phyloP scores from a whole-genome alignment of 345 rosid species.

The Gossypium anomalum region DNA sequence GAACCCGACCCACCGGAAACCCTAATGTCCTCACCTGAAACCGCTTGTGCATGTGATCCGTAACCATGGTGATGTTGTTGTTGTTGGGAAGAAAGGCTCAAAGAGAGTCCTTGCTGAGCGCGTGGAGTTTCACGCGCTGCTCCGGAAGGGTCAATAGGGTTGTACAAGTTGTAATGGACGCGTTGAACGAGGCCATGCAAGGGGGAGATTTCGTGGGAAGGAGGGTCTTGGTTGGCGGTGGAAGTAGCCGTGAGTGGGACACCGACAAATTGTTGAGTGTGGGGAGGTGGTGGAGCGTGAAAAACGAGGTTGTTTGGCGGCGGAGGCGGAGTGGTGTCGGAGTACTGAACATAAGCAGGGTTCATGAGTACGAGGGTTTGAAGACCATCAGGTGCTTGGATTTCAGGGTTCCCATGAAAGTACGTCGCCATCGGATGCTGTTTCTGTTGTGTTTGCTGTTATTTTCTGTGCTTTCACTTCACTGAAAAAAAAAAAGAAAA shows the following conservation, averaged over 20 bases:
- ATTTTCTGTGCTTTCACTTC: conserved; percentile 16
- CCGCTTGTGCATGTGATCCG: conserved; percentile 44
- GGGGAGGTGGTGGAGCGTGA: conserved; percentile 48
- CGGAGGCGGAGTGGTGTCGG: conserved; percentile 50
- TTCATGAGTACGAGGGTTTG: conserved; percentile 96
- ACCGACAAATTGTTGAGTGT: conserved; percentile 79
- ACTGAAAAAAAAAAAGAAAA: conserved; percentile 14
- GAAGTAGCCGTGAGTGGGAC: conserved; percentile 51
- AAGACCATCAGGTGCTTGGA: conserved; percentile 67
- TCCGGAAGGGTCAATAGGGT: conserved; percentile 42
- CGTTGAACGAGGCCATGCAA: conserved; percentile 85
- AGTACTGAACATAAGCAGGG: conserved; percentile 83
- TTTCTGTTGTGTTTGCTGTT: not conserved
- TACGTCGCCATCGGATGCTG: conserved; percentile 64
- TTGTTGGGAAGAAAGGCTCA: conserved; percentile 86
- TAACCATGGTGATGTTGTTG: conserved; percentile 73
- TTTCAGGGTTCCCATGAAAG: conserved; percentile 76
- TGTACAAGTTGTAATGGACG: conserved; percentile 67
- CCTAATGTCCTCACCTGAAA: conserved; percentile 46
- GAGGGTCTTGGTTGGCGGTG: conserved; percentile 44
- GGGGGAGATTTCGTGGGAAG: conserved; percentile 41
- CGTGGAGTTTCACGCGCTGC: conserved; percentile 69
- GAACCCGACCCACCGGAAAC: conserved; percentile 55
- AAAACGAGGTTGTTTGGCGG: conserved; percentile 41
- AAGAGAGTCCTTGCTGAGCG: conserved; percentile 74